These are phyloP conservation scores for Fusarium continuum DNA, from an alignment of 2,329 filamentous ascomycete genomes.

Conservation along the genomic window DNA sequence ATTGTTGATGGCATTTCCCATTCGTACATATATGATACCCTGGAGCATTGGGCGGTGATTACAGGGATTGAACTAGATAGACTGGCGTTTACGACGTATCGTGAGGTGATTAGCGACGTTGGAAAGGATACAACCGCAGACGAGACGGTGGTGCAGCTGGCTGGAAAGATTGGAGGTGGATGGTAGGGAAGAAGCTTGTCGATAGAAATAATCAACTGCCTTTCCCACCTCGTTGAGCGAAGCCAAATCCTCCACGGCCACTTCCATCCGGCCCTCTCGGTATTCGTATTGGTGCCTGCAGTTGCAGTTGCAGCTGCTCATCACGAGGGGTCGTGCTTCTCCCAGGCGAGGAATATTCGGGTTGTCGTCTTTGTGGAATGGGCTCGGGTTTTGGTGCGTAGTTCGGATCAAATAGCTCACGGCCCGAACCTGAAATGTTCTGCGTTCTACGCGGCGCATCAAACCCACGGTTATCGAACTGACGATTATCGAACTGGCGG, in stretches of 20 bases:
- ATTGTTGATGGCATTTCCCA: slow-evolving; percentile 73
- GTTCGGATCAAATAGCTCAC: slow-evolving; percentile 81
- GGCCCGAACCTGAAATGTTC: slow-evolving; percentile 48
- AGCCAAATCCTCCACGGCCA: slow-evolving; percentile 81
- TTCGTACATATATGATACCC: slow-evolving; percentile 70
- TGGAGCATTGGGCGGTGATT: slow-evolving; percentile 78
- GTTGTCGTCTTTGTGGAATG: slow-evolving; percentile 54
- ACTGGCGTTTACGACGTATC: slow-evolving; percentile 85
- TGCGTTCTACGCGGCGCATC: slow-evolving; percentile 38
- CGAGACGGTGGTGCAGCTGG: slow-evolving; percentile 86
- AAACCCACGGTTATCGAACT: slow-evolving; percentile 48
- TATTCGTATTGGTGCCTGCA: slow-evolving; percentile 74
- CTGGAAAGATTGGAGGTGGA: slow-evolving; percentile 89
- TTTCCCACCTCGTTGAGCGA: slow-evolving; percentile 68
- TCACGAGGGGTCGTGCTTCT: slow-evolving; percentile 58
- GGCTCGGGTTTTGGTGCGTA: slow-evolving; percentile 72
- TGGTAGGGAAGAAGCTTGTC: slow-evolving; percentile 73
- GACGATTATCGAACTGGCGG: slow-evolving; percentile 45
- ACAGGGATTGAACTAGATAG: slow-evolving; percentile 76
- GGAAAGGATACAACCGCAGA: slow-evolving; percentile 77
- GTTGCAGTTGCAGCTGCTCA: slow-evolving; percentile 57
- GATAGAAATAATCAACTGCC: slow-evolving; percentile 48
- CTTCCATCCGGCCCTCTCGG: slow-evolving; percentile 82
- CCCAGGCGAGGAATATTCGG: slow-evolving; percentile 50
- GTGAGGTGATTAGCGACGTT: slow-evolving; percentile 93